Evolutionary conservation across 163 green algal genomes (phyloP), one percentile per base, ranked within the genome.

Genomic region (Scenedesmus sp.): DNA sequence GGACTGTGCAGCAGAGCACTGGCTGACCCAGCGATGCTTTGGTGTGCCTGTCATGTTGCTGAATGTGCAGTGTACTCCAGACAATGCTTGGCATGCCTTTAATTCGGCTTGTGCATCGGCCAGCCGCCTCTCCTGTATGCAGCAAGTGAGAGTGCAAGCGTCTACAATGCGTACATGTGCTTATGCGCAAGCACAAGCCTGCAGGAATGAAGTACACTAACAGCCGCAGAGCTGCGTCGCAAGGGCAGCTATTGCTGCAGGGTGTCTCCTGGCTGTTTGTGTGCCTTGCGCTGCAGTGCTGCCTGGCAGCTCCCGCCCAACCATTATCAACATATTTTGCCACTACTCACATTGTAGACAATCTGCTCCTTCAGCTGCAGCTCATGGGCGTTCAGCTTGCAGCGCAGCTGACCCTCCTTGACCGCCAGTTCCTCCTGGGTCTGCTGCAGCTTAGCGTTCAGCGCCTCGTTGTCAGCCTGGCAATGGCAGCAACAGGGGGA

Each of bases 281-380:
- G 20, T 79, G 70, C 66, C 2, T 18, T 16, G 66, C 26, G 66
- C 66, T 76, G 66, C 16, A 34, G 16, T 76, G 66, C 66, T 9
- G 20, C 6, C 5, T 13, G 5, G 15, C 3, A 4, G 10, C 23
- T 52, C 23, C 23, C 12, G 23, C 70, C 5, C 70, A 26, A 6
- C 23, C 5, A 52, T 13, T 23, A 4, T 6, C 5, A 52, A 52
- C 5, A 10, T 79, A 46, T 12, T 23, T 12, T 13, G 2, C 70
- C 20, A 52, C 70, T 46, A 91, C 87, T 79, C 76, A 91, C 87
- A 77, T 91, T 91, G 59, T 91, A 91, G 3, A 91, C 87, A 18
- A 91, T 91, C 87, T 91, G 87, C 59, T 91, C 87, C 76, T 91
- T 91, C 13, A 91, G 76, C 87, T 91, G 87, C 87, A 91, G 76